Evolutionary conservation across 208 protist species (phyloP).

Genomic region (Acanthamoeba lenticulata): DNA sequence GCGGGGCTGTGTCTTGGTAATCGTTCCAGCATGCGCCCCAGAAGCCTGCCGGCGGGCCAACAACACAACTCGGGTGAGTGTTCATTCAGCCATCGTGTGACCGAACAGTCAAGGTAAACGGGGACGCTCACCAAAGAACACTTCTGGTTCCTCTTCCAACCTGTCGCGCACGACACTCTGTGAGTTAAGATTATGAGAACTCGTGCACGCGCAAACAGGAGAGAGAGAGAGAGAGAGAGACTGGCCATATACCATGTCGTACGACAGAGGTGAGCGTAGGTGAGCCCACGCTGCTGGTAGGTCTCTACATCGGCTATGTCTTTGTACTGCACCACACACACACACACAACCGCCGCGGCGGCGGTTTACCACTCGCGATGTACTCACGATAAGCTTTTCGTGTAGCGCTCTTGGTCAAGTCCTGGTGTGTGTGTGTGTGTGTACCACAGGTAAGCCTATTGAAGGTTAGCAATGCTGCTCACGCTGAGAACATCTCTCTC

Average conservation of each 20-base stretch:
- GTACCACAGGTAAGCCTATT: not conserved
- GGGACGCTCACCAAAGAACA: constrained; percentile 5
- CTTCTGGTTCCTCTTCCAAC: constrained; percentile 16
- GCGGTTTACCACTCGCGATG: too few species aligned
- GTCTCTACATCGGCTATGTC: constrained; percentile 36
- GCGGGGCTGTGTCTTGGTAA: not conserved
- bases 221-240: too few species aligned
- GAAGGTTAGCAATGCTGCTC: too few species aligned
- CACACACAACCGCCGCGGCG: not conserved
- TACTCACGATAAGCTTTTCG: too few species aligned
- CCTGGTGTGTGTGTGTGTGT: too few species aligned
- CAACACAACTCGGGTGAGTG: too few species aligned
- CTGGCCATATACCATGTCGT: constrained; percentile 28
- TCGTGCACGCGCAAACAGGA: too few species aligned
- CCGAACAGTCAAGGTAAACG: too few species aligned
- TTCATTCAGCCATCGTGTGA: too few species aligned
- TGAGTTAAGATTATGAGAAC: not conserved
- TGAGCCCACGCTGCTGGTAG: not conserved
- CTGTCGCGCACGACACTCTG: not conserved
- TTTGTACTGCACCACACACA: not conserved
- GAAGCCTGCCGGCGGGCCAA: constrained; percentile 22
- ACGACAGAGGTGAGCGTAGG: constrained; percentile 18
- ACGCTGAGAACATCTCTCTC: not conserved
- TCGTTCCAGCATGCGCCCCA: constrained; percentile 45
- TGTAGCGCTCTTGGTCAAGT: too few species aligned